Conservation (phyloP, 2,329 filamentous ascomycete species). For the Xylariaceae sp. region DNA sequence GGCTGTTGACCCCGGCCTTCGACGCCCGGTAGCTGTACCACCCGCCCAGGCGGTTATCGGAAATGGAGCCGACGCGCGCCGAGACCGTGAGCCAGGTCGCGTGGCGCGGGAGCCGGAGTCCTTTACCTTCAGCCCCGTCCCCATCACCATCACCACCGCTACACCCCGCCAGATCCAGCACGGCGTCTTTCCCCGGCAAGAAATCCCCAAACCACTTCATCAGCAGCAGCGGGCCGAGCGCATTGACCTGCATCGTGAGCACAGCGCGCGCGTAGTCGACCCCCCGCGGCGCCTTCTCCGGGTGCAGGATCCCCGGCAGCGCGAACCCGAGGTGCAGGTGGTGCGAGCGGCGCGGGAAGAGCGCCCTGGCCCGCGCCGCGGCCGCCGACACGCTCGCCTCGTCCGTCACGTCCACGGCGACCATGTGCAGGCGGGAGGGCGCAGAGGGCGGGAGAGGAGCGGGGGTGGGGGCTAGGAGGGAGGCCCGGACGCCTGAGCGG, state of each 20-base stretch:
- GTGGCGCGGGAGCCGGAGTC: slow-evolving; percentile 47
- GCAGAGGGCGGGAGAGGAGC: slow-evolving; percentile 24
- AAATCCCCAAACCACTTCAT: slow-evolving; percentile 75
- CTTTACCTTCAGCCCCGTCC: slow-evolving; percentile 10
- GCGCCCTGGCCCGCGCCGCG: slow-evolving; percentile 48
- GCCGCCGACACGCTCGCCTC: slow-evolving; percentile 65
- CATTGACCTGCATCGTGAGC: slow-evolving; percentile 74
- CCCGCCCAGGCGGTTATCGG: slow-evolving; percentile 73
- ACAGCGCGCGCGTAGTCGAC: slow-evolving; percentile 64
- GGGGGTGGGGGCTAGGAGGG: slow-evolving; percentile 35
- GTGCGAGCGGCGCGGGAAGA: slow-evolving; percentile 54
- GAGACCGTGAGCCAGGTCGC: slow-evolving; percentile 76
- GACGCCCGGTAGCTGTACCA: slow-evolving; percentile 82
- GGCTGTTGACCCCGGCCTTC: slow-evolving; percentile 73
- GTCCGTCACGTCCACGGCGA: slow-evolving; percentile 54
- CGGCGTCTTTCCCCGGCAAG: slow-evolving; percentile 58
- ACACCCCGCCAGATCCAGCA: not conserved
- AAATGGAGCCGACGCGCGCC: slow-evolving; percentile 74
- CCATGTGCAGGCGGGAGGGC: slow-evolving; percentile 42
- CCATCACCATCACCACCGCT: not conserved
- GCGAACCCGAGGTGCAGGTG: slow-evolving; percentile 71
- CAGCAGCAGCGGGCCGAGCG: slow-evolving; percentile 73
- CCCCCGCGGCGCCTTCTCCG: slow-evolving; percentile 71
- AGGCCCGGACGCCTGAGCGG: slow-evolving; percentile 39
- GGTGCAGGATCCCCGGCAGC: slow-evolving; percentile 71